A percentile compares a stretch with the other conserved stretches of the same genome.
phyloP scores from a whole-genome alignment of 345 rosid genomes.

The Sonneratia alba region DNA sequence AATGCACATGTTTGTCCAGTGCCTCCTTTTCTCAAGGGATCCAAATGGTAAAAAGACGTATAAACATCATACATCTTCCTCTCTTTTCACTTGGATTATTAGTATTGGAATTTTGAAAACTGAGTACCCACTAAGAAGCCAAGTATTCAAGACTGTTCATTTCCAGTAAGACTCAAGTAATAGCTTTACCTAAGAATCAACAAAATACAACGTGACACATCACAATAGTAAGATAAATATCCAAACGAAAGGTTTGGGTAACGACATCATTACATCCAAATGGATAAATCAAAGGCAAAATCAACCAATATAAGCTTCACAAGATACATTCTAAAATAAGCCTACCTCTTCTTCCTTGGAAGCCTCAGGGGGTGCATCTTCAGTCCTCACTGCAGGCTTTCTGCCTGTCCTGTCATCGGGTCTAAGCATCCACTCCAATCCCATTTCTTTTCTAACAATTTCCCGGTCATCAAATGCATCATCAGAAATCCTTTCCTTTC shows the following conservation, averaged over 20 bases:
- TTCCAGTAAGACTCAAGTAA: not conserved
- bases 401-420: conserved; percentile 38
- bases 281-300: not conserved
- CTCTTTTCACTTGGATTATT: not conserved
- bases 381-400: conserved; percentile 22
- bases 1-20: not conserved
- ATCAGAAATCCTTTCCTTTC: conserved; percentile 5
- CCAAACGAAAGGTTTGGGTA: not conserved
- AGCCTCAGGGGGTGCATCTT: conserved; percentile 30
- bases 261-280: not conserved
- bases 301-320: not conserved
- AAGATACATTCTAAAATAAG: not conserved
- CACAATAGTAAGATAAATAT: not conserved
- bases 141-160: not conserved
- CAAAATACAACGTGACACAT: not conserved
- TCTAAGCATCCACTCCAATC: conserved; percentile 84
- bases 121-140: not conserved
- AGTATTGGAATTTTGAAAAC: not conserved
- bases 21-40: not conserved
- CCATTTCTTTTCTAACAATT: conserved; percentile 55
- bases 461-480: conserved; percentile 31
- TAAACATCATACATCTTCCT: not conserved
- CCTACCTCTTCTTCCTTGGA: conserved; percentile 42
- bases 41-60: not conserved
- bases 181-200: not conserved